phyloP scores from a whole-genome alignment of 78 protist genomes.

The Acrasis kona region DNA sequence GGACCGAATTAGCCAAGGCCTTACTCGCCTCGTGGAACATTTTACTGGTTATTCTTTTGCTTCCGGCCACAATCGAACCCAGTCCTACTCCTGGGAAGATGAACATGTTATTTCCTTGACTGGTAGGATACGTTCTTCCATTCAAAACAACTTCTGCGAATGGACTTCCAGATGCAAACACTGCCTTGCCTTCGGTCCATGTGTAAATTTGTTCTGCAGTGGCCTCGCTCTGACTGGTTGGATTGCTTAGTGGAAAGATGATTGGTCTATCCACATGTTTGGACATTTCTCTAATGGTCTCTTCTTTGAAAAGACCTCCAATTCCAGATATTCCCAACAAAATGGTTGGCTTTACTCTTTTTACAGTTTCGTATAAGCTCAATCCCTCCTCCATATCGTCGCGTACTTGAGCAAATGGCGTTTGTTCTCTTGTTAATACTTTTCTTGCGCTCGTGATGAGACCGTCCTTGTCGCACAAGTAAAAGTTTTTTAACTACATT shows the following conservation, averaged over 20 bases:
- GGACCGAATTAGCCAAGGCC: slow-evolving; percentile 49
- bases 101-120: slow-evolving; percentile 58
- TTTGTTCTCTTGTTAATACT: neutral
- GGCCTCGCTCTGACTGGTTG: slow-evolving; percentile 83
- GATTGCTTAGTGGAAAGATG: slow-evolving; percentile 78
- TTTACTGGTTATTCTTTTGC: slow-evolving; percentile 53
- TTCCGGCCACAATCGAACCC: slow-evolving; percentile 44
- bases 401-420: neutral
- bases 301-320: slow-evolving; percentile 64
- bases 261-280: slow-evolving; percentile 62
- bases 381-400: neutral
- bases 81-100: slow-evolving; percentile 92
- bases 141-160: slow-evolving; percentile 46
- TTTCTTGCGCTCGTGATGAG: neutral
- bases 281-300: slow-evolving; percentile 36
- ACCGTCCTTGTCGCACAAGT: neutral
- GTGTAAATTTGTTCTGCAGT: slow-evolving; percentile 77
- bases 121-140: slow-evolving; percentile 18
- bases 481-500: too few relatives aligned
- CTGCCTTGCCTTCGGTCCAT: slow-evolving; percentile 69
- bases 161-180: slow-evolving; percentile 90
- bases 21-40: slow-evolving; percentile 62
- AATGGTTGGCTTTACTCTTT: slow-evolving; percentile 60
- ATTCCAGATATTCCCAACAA: slow-evolving; percentile 78
- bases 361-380: slow-evolving; percentile 36